A percentile compares a stretch with the other conserved stretches of the same genome.
Conservation (phyloP, 495 filamentous ascomycete species). For the Cercophora sp. region DNA sequence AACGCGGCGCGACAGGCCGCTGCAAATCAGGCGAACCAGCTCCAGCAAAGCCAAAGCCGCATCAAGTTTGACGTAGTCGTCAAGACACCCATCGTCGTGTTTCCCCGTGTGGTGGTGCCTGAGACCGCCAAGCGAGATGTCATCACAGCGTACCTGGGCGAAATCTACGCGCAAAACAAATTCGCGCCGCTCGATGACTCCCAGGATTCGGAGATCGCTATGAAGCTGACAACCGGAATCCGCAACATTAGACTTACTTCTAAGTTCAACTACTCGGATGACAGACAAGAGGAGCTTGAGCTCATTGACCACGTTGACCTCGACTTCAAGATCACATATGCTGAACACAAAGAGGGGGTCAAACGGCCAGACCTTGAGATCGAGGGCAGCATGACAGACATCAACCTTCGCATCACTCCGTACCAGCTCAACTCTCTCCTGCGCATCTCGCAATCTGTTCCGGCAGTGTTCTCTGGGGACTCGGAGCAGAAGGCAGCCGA, state of each 20-base stretch:
- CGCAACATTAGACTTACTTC: slow-evolving; percentile 88
- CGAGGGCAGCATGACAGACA: slow-evolving; percentile 82
- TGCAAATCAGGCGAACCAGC: slow-evolving; percentile 86
- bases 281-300: slow-evolving; percentile 77
- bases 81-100: slow-evolving; percentile 93
- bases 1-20: slow-evolving; percentile 94
- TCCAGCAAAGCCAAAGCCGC: slow-evolving; percentile 82
- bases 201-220: slow-evolving; percentile 66
- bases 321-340: slow-evolving; percentile 83
- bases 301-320: slow-evolving; percentile 96
- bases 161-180: slow-evolving; percentile 93
- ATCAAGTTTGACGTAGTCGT: slow-evolving; percentile 92
- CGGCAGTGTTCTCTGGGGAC: slow-evolving; percentile 79
- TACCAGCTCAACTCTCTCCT: slow-evolving; percentile 85
- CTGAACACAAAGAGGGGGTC: slow-evolving; percentile 72
- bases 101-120: slow-evolving; percentile 69
- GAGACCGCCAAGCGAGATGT: slow-evolving; percentile 61
- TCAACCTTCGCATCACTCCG: slow-evolving; percentile 85
- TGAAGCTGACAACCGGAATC: slow-evolving; percentile 87
- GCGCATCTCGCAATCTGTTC: slow-evolving; percentile 78
- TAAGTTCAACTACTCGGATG: slow-evolving; percentile 74
- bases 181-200: slow-evolving; percentile 79
- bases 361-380: slow-evolving; percentile 90
- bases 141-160: slow-evolving; percentile 88
- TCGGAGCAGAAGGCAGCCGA: slow-evolving; percentile 61